Conservation (phyloP, 1,284 basidiomycete genomes). For the Exsudoporus floridanus region DNA sequence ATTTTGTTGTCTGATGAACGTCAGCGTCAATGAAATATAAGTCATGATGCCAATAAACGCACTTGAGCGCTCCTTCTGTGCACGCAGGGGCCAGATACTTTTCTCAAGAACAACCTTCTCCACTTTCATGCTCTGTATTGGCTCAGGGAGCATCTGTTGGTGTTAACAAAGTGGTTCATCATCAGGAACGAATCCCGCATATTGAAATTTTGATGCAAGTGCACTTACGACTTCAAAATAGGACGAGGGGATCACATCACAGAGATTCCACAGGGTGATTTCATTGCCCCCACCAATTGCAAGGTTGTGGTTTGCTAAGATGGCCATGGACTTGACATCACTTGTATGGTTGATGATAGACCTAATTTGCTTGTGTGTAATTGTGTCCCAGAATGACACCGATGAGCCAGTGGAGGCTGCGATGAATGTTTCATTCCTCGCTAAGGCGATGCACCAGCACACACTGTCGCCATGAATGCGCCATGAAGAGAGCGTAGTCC, state of each 20-base stretch:
- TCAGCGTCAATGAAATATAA: background rate
- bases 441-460: background rate
- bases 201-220: background rate
- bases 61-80: background rate
- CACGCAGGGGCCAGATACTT: background rate
- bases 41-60: background rate
- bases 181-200: background rate
- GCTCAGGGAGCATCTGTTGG: background rate
- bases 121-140: background rate
- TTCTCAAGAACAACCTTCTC: background rate
- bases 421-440: background rate
- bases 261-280: background rate
- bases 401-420: background rate
- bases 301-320: constrained; percentile 6
- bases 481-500: background rate
- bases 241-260: background rate
- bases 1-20: background rate
- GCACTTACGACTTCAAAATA: constrained; percentile 7
- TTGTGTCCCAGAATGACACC: constrained; percentile 5
- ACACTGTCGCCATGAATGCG: background rate
- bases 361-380: background rate
- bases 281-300: background rate
- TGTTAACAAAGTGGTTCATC: background rate
- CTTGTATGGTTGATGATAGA: background rate
- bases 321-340: constrained; percentile 1